Percentiles rank a stretch among this genome's conserved stretches.
phyloP scores from a whole-genome alignment of 139 green algal genomes.

The Pleodorina starrii region DNA sequence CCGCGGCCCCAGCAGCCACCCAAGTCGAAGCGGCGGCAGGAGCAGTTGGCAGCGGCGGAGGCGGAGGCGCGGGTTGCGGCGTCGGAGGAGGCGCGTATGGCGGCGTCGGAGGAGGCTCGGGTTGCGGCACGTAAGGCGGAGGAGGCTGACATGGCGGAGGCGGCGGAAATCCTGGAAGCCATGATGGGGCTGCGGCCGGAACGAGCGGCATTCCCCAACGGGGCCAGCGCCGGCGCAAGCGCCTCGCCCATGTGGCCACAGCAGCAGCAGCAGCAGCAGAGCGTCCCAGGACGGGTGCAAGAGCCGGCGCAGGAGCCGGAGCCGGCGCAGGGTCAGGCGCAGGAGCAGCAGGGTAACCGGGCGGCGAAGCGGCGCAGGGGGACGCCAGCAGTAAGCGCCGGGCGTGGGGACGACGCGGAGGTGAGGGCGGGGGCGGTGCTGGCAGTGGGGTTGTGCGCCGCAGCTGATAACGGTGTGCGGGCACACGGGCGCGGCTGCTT shows the following conservation, averaged over 20 bases:
- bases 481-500: too few species aligned
- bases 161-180: slow-evolving; percentile 67
- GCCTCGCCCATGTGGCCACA: neutral
- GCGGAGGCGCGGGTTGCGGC: neutral
- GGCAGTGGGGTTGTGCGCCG: too few species aligned
- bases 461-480: too few species aligned
- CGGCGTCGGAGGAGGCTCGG: too few species aligned
- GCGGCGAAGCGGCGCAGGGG: neutral
- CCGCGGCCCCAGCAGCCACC: neutral
- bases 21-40: slow-evolving; percentile 10
- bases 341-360: neutral
- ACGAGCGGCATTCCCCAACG: neutral
- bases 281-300: neutral
- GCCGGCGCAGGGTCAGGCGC: neutral
- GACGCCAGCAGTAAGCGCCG: neutral
- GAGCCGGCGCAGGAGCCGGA: neutral
- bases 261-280: slow-evolving; percentile 12
- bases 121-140: too few species aligned
- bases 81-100: too few species aligned
- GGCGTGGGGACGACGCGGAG: too few species aligned
- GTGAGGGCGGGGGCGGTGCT: too few species aligned
- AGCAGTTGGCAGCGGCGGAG: neutral
- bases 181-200: slow-evolving; percentile 58
- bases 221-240: neutral
- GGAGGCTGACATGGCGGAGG: slow-evolving; percentile 63